Evolutionary conservation across 2,329 filamentous ascomycete species (phyloP), one percentile per base, ranked within the genome.

Genomic region (Penicillium italicum): DNA sequence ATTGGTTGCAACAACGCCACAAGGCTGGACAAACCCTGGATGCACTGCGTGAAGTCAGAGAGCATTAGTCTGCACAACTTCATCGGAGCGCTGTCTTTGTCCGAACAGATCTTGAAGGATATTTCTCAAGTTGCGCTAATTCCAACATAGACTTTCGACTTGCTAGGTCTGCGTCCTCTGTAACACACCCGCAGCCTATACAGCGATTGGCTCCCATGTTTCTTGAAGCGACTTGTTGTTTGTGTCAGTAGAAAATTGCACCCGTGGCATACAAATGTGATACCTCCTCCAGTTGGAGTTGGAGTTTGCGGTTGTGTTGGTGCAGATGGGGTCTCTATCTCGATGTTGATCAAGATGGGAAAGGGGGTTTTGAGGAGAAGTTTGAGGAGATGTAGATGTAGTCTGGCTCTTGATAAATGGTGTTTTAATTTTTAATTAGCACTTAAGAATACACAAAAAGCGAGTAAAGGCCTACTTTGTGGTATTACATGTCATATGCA

Each of bases 401-500:
- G 16, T 0, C 2, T 3, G 2, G 11, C 26, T 26, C 24, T 41
- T 11, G 26, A 26, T 26, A 14, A 9, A 10, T 4, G 22, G 14
- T 41, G 16, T 18, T 28, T 28, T 28, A 3, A 10, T 8, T 18
- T 43, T 18, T 18, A 12, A 1, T 8, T 18, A 12, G 9, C 10
- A 18, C 5, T 11, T 22, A 22, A 26, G 6, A 6, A 26, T 26
- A 4, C 4, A 4, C 24, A 26, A 26, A 26, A n/a, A n/a, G n/a
- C n/a, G n/a, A n/a, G n/a, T n/a, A n/a, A n/a, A n/a, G n/a, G n/a
- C n/a, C n/a, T n/a, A n/a, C n/a, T n/a, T n/a, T n/a, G n/a, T n/a
- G n/a, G n/a, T n/a, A n/a, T n/a, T n/a, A 51, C 36, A 53, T 42
- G 6, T 60, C 47, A 52, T 44, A 56, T 34, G 46, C 47, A n/a